Evolutionary conservation across 2,329 filamentous ascomycete genomes (phyloP).

Genomic region (Trichophaea hybrida): DNA sequence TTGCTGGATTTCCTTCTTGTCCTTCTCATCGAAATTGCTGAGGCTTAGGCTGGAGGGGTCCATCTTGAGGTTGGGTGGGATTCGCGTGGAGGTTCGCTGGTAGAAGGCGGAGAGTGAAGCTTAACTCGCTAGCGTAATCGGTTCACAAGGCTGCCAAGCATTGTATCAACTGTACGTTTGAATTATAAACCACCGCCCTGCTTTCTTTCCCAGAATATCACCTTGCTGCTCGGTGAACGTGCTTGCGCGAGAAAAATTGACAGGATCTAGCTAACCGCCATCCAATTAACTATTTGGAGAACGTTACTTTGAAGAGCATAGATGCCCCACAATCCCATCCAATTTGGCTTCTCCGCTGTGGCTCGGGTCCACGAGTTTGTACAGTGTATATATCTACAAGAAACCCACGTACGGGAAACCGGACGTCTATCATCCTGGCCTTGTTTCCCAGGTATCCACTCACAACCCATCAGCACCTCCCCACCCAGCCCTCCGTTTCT

Average conservation of each 20-base stretch:
- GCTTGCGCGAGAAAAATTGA: too few relatives aligned
- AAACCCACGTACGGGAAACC: too few relatives aligned
- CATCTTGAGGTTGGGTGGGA: not conserved
- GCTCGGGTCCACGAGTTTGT: too few relatives aligned
- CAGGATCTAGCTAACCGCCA: too few relatives aligned
- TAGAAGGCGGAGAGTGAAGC: not conserved
- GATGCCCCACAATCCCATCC: too few relatives aligned
- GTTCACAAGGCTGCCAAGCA: not conserved
- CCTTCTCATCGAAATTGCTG: constrained; percentile 55
- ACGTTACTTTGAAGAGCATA: too few relatives aligned
- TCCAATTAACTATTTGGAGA: too few relatives aligned
- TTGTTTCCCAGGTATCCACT: not conserved
- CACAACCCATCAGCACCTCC: constrained; percentile 40
- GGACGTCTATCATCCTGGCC: too few relatives aligned
- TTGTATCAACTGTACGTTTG: not conserved
- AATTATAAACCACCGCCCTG: not conserved
- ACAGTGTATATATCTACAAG: too few relatives aligned
- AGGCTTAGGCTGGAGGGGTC: constrained; percentile 27
- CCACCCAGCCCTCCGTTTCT: constrained; percentile 46
- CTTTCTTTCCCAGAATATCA: too few relatives aligned
- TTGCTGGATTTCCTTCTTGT: constrained; percentile 76
- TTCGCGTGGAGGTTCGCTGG: not conserved
- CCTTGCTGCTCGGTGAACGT: too few relatives aligned
- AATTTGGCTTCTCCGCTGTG: too few relatives aligned
- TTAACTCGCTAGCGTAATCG: not conserved